phyloP scores from a whole-genome alignment of 345 rosid species.

The Bretschneidera sinensis region DNA sequence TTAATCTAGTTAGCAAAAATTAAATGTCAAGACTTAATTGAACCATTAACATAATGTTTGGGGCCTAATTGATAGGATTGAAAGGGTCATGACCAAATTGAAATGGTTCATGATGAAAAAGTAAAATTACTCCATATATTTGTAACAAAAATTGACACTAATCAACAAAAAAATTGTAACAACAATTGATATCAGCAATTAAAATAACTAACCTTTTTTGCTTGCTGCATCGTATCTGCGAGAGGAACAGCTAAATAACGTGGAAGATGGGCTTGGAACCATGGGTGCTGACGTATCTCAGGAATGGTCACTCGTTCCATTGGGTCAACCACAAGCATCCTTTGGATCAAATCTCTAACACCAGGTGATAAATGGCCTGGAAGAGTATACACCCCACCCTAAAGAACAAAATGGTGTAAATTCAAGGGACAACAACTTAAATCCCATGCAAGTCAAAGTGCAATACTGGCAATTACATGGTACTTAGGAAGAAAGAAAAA shows the following conservation, averaged over 20 bases:
- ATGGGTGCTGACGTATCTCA: slow-evolving; percentile 81
- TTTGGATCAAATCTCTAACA: slow-evolving; percentile 86
- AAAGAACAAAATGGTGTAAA: slow-evolving; percentile 2
- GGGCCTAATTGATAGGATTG: too few species aligned
- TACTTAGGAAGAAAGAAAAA: background rate
- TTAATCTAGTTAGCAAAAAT: too few species aligned
- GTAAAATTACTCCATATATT: too few species aligned
- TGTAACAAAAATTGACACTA: too few species aligned
- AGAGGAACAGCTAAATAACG: slow-evolving; percentile 87
- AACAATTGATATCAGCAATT: slow-evolving; percentile 3
- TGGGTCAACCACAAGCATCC: slow-evolving; percentile 94
- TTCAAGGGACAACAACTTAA: background rate
- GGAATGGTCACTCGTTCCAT: slow-evolving; percentile 83
- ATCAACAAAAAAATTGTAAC: slow-evolving; percentile 1
- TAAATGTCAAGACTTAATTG: too few species aligned
- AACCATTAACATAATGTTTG: too few species aligned
- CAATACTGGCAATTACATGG: too few species aligned
- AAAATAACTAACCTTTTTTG: slow-evolving; percentile 58
- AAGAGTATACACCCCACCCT: slow-evolving; percentile 92
- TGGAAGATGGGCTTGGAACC: slow-evolving; percentile 89
- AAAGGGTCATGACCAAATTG: too few species aligned
- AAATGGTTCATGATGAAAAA: too few species aligned
- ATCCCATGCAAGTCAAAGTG: background rate
- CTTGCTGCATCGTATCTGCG: slow-evolving; percentile 72
- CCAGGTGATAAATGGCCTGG: slow-evolving; percentile 91